These are phyloP conservation scores for Ricinus communis DNA, from an alignment of 345 rosid genomes.

Conservation along the genomic window DNA sequence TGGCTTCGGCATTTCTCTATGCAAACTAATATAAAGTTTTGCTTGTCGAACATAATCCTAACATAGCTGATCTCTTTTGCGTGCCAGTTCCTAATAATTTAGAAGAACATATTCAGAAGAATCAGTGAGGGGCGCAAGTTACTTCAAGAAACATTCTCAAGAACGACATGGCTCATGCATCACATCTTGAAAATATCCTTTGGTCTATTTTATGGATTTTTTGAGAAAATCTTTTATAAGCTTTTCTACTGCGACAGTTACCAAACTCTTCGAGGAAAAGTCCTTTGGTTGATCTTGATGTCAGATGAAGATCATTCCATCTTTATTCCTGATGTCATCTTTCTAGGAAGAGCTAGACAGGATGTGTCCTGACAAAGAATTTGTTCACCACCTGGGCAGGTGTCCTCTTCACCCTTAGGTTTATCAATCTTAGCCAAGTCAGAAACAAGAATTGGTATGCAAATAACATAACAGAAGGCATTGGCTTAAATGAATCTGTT, in stretches of 20 bases:
- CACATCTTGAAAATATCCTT: neutral
- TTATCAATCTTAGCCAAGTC: constrained; percentile 11
- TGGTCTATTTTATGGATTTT: neutral
- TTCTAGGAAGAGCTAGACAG: constrained; percentile 11
- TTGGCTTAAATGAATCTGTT: neutral
- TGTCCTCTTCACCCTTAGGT: constrained; percentile 17
- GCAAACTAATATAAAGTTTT: constrained; percentile 18
- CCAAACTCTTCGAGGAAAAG: constrained; percentile 2
- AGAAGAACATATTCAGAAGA: neutral
- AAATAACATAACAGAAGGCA: constrained; percentile 10
- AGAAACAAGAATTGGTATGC: constrained; percentile 20
- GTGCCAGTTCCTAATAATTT: constrained; percentile 23
- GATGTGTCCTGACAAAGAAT: constrained; percentile 24
- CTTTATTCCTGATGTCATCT: constrained; percentile 11
- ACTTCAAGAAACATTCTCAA: constrained; percentile 13
- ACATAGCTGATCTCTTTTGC: constrained; percentile 21
- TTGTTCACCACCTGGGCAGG: constrained; percentile 19
- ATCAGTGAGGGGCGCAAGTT: neutral
- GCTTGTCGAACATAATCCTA: constrained; percentile 3
- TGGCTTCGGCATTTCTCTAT: constrained; percentile 19
- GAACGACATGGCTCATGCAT: neutral
- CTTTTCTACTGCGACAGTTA: constrained; percentile 7
- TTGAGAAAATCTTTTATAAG: neutral
- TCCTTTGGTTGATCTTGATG: constrained; percentile 20
- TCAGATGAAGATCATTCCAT: constrained; percentile 19